Evolutionary conservation across 352 stramenopile species (phyloP), one percentile per base, ranked within the genome.

Genomic region (Blastocystis sp.): DNA sequence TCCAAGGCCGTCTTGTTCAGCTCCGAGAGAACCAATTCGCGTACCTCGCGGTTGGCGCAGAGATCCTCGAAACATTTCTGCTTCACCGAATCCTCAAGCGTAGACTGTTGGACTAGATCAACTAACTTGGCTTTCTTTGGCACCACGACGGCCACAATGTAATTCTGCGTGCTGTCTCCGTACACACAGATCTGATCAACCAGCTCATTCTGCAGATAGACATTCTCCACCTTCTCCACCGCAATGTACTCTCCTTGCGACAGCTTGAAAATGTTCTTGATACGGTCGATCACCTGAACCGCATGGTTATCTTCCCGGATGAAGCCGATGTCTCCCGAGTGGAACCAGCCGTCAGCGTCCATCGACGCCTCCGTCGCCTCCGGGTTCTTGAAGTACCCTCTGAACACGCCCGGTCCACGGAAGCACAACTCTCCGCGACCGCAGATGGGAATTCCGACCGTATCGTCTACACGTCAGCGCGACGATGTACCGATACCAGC

Each of bases 201-300:
- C 69, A 90, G 90, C 77, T 44, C 32, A 40, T 75, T 75, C 36
- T 76, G 27, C 44, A 44, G 21, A 46, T 75, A 85, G 38, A 94
- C 89, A 87, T 94, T 94, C 87, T 98, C 95, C 84, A 98, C 92
- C 89, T 97, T 97, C 88, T 98, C 95, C 2, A 95, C 89, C 0
- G 95, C 94, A 3, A 98, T 91, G 88, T 98, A 98, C 89, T 98
- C 95, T 51, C 94, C 95, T 87, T 96, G 91, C 24, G 91, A 91
- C 9, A 96, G 91, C 90, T 96, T 96, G 89, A 96, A 96, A 84
- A 96, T 94, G 88, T 95, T 95, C 88, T 96, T 95, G 88, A 94
- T 94, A 63, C 92, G 91, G 73, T 94, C 92, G 46, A 94, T 92
- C 40, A 85, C 40, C 32, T 75, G 21, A 34, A 85, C 51, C 14